These are phyloP conservation scores for Dentipellis sp. DNA, from an alignment of 768 basidiomycete genomes.

Conservation along the genomic window DNA sequence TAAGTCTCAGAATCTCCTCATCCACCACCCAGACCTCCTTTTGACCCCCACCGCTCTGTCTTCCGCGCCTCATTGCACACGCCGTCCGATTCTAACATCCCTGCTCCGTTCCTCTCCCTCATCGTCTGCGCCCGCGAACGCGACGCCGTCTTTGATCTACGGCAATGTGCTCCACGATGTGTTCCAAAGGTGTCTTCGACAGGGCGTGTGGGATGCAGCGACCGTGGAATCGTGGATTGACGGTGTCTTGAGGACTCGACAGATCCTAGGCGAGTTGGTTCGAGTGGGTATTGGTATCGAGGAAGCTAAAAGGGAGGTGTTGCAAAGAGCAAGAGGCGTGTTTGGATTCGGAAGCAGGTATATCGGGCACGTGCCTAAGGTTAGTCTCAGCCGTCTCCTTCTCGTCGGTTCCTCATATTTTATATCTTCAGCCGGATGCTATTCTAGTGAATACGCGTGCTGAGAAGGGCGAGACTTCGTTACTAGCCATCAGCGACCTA, in stretches of 20 bases:
- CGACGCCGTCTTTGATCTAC: constrained; percentile 68
- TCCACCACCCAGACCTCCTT: constrained; percentile 89
- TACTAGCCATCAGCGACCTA: constrained; percentile 65
- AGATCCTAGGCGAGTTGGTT: constrained; percentile 51
- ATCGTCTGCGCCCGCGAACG: too few relatives aligned
- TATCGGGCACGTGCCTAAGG: constrained; percentile 46
- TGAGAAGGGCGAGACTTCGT: constrained; percentile 33
- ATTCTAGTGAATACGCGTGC: constrained; percentile 62
- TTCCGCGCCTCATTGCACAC: constrained; percentile 70
- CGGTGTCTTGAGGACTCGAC: constrained; percentile 32
- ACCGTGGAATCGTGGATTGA: constrained; percentile 57
- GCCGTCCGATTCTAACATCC: constrained; percentile 75
- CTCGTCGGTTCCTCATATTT: constrained; percentile 1
- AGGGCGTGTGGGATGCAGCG: constrained; percentile 49
- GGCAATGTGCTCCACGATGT: constrained; percentile 92
- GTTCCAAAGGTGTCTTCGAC: constrained; percentile 68
- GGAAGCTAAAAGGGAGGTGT: constrained; percentile 58
- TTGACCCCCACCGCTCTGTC: constrained; percentile 86
- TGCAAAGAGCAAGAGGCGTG: constrained; percentile 53
- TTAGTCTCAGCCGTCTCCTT: not conserved
- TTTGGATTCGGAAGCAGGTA: constrained; percentile 57
- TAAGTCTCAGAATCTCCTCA: constrained; percentile 56
- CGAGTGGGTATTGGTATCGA: constrained; percentile 49
- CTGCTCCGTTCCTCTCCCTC: constrained; percentile 52
- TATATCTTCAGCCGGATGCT: constrained; percentile 42